phyloP scores from a whole-genome alignment of 2,329 filamentous ascomycete species.

The Phialophora chinensis region DNA sequence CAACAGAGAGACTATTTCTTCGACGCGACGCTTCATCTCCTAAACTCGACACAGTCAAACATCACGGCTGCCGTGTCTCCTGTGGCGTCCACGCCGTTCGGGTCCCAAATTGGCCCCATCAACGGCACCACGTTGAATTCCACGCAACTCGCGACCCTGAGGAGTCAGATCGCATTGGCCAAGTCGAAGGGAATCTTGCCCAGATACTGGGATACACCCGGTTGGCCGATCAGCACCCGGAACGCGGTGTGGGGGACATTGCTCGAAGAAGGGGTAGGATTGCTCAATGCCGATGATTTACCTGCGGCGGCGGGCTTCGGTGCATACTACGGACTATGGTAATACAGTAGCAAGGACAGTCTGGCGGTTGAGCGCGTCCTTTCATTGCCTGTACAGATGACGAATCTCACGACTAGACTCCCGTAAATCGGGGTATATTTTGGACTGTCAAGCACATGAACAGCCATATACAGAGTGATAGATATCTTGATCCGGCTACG shows the following conservation, averaged over 20 bases:
- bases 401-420: not conserved
- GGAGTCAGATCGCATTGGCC: constrained; percentile 60
- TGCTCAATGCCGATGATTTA: constrained; percentile 70
- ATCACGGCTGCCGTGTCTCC: constrained; percentile 58
- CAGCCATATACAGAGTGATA: not conserved
- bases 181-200: constrained; percentile 63
- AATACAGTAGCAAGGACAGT: not conserved
- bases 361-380: not conserved
- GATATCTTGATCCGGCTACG: not conserved
- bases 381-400: not conserved
- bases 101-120: constrained; percentile 49
- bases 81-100: constrained; percentile 62
- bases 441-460: not conserved
- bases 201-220: constrained; percentile 68
- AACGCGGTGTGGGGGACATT: constrained; percentile 65
- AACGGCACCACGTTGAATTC: constrained; percentile 53
- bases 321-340: constrained; percentile 34
- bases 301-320: constrained; percentile 52
- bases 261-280: constrained; percentile 62
- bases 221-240: constrained; percentile 63
- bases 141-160: constrained; percentile 57
- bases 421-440: not conserved
- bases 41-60: constrained; percentile 54
- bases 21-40: constrained; percentile 60
- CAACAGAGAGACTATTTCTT: constrained; percentile 63